Conservation (phyloP, 2,329 filamentous ascomycete species). For the Geosmithia flava region DNA sequence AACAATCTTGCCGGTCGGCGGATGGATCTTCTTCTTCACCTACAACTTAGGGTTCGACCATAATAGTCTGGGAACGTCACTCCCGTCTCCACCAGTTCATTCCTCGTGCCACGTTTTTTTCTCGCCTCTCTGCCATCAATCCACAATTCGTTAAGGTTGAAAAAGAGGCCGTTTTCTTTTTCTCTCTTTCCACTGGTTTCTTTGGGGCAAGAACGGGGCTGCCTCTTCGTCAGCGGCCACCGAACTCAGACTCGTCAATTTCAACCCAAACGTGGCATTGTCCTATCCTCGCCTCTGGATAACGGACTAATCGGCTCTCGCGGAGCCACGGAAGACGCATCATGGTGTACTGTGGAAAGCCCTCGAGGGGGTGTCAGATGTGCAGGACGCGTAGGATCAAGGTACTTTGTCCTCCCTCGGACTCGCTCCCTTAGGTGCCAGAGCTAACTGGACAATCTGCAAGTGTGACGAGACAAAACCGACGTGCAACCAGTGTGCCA, state of each 20-base stretch:
- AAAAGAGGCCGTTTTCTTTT: not conserved
- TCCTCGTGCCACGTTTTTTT: not conserved
- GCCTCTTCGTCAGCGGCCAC: too few species aligned
- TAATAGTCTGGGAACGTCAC: not conserved
- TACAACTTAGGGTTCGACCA: too few species aligned
- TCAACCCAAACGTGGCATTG: not conserved
- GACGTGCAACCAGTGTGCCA: slow-evolving; percentile 52
- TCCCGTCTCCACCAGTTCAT: not conserved
- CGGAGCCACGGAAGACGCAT: not conserved
- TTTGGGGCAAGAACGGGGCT: too few species aligned
- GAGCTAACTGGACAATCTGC: not conserved
- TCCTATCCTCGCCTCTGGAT: not conserved
- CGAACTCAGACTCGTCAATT: too few species aligned
- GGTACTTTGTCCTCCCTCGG: slow-evolving; percentile 25
- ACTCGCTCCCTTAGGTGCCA: too few species aligned
- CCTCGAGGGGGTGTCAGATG: slow-evolving; percentile 60
- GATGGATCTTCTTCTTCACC: too few species aligned
- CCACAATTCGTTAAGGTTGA: not conserved
- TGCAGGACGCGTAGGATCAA: slow-evolving; percentile 63
- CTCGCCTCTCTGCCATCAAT: not conserved
- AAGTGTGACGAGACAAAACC: slow-evolving; percentile 59
- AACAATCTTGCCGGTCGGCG: too few species aligned
- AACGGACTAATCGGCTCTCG: not conserved
- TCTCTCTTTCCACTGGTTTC: not conserved
- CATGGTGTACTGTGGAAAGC: slow-evolving; percentile 57